Evolutionary conservation across 805 yeast species (phyloP).

Genomic region (Candida namnaoensis): DNA sequence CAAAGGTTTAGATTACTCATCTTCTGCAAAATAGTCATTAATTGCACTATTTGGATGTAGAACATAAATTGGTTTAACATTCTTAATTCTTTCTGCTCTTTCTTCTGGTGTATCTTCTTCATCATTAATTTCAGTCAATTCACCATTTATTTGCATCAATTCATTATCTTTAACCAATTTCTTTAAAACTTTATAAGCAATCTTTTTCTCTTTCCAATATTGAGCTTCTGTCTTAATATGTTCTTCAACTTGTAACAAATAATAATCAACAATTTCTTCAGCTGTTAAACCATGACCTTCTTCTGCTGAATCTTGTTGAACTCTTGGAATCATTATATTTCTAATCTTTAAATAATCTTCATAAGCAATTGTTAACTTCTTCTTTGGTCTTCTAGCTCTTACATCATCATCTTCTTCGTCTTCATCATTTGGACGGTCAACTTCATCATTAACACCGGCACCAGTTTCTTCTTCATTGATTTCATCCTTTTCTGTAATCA

Average conservation of each 20-base stretch:
- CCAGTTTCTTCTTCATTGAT: constrained; percentile 12
- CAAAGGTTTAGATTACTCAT: neutral
- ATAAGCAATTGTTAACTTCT: constrained; percentile 57
- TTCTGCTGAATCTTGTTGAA: constrained; percentile 45
- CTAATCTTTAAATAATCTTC: constrained; percentile 83
- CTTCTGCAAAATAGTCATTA: constrained; percentile 35
- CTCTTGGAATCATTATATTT: constrained; percentile 64
- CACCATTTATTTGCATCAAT: constrained; percentile 56
- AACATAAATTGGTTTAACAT: constrained; percentile 30
- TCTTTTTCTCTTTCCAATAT: constrained; percentile 58
- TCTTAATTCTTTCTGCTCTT: constrained; percentile 14
- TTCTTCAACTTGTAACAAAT: constrained; percentile 64
- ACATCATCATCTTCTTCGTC: neutral
- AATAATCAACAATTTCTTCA: constrained; percentile 70
- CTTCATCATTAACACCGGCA: constrained; percentile 12
- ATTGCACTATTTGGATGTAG: constrained; percentile 82
- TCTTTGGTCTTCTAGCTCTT: constrained; percentile 11
- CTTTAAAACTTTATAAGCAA: constrained; percentile 73
- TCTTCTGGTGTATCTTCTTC: constrained; percentile 17
- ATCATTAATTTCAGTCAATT: constrained; percentile 28
- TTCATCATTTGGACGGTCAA: constrained; percentile 5
- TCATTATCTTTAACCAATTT: constrained; percentile 80
- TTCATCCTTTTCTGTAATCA: constrained; percentile 9
- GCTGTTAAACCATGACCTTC: constrained; percentile 57
- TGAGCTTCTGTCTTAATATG: constrained; percentile 62